Evolutionary conservation across 2,329 filamentous ascomycete species (phyloP).

Genomic region (Colletotrichum sansevieriae): DNA sequence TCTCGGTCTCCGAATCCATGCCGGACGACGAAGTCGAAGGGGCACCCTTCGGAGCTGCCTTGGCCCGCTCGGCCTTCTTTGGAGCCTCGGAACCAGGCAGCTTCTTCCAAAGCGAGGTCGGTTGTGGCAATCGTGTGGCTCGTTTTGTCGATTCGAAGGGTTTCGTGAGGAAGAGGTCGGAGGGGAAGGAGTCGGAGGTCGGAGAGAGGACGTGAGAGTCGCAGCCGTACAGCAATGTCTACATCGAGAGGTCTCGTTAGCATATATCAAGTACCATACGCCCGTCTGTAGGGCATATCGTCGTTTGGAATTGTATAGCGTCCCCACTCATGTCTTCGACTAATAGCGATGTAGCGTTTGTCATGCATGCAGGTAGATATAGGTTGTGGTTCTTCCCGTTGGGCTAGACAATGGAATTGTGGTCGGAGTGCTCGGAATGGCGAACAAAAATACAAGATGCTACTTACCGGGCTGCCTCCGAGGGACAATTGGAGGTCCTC

Average conservation of each 20-base stretch:
- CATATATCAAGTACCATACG: background rate
- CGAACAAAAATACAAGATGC: background rate
- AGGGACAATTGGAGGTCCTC: constrained; percentile 69
- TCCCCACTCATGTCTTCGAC: constrained; percentile 8
- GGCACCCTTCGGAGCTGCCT: constrained; percentile 46
- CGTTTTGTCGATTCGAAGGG: constrained; percentile 61
- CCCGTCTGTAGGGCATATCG: background rate
- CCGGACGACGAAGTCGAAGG: constrained; percentile 54
- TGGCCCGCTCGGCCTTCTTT: constrained; percentile 49
- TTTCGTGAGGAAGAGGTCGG: constrained; percentile 69
- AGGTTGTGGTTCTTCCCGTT: constrained; percentile 10
- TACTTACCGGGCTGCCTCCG: constrained; percentile 71
- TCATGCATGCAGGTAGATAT: constrained; percentile 20
- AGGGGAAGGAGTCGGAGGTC: constrained; percentile 60
- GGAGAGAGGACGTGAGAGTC: constrained; percentile 62
- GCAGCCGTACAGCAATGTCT: constrained; percentile 69
- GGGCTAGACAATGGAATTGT: constrained; percentile 32
- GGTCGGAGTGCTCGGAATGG: background rate
- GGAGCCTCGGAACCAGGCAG: constrained; percentile 43
- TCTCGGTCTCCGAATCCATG: constrained; percentile 63
- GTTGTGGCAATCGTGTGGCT: constrained; percentile 63
- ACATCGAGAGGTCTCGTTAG: constrained; percentile 31
- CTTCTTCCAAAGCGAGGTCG: constrained; percentile 64
- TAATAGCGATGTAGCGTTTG: constrained; percentile 22
- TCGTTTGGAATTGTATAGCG: background rate